phyloP scores from a whole-genome alignment of 2,329 filamentous ascomycete genomes.

The Herpomyces periplanetae region DNA sequence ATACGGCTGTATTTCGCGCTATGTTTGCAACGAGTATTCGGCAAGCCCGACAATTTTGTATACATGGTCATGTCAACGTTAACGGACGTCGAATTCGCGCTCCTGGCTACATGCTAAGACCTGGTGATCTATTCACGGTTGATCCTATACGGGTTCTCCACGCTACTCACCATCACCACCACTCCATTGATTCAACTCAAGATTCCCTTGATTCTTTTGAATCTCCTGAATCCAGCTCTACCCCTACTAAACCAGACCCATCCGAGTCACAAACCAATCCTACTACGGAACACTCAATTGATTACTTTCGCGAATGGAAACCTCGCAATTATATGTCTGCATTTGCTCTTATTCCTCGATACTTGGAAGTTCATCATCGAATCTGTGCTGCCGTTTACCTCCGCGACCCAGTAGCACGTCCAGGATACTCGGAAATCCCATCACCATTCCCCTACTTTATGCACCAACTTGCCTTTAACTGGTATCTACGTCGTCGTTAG shows the following conservation, averaged over 20 bases:
- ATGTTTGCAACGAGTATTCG: constrained; percentile 72
- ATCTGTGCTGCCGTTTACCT: constrained; percentile 85
- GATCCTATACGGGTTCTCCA: constrained; percentile 40
- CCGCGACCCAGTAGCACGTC: constrained; percentile 58
- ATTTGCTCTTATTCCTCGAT: constrained; percentile 76
- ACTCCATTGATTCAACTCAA: background rate
- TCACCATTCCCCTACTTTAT: no score
- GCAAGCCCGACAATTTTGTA: constrained; percentile 70
- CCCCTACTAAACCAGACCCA: background rate
- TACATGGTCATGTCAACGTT: constrained; percentile 71
- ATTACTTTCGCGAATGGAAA: constrained; percentile 68
- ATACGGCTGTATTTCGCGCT: constrained; percentile 73
- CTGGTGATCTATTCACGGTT: constrained; percentile 92
- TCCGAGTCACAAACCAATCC: background rate
- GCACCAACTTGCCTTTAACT: no score
- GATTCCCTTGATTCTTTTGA: background rate
- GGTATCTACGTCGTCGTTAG: no score
- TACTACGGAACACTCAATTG: constrained; percentile 27
- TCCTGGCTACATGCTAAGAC: constrained; percentile 72
- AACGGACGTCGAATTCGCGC: constrained; percentile 22
- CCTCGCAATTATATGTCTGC: constrained; percentile 55
- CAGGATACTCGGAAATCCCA: constrained; percentile 29
- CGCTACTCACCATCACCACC: constrained; percentile 17
- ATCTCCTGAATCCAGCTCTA: background rate
- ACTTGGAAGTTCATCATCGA: constrained; percentile 89